These are phyloP conservation scores for Acmispon strigosus DNA, from an alignment of 306 rosid genomes.

Conservation along the genomic window DNA sequence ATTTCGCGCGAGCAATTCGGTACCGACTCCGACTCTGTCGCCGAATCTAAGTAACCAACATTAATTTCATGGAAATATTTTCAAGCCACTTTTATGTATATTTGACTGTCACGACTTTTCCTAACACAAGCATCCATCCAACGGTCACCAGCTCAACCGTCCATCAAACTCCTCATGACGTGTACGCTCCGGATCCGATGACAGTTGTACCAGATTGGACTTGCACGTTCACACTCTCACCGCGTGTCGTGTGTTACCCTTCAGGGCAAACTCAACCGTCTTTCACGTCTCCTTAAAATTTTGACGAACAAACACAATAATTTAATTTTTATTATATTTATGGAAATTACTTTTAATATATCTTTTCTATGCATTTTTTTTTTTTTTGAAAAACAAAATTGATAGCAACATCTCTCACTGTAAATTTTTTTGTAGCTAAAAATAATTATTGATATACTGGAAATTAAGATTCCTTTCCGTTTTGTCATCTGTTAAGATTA, in stretches of 20 bases:
- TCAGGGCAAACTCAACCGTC: background rate
- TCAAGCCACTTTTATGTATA: background rate
- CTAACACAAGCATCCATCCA: background rate
- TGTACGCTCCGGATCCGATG: constrained; percentile 4
- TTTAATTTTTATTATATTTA: background rate
- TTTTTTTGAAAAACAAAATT: too few species aligned
- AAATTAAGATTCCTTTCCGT: too few species aligned
- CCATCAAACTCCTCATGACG: background rate
- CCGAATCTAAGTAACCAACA: background rate
- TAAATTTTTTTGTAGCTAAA: too few species aligned
- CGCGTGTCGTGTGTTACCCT: constrained; percentile 16
- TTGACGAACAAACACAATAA: too few species aligned
- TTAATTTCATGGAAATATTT: background rate
- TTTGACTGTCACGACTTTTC: constrained; percentile 38
- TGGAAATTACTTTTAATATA: too few species aligned
- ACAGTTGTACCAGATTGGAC: constrained; percentile 27
- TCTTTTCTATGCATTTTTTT: too few species aligned
- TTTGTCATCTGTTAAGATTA: too few species aligned
- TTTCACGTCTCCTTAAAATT: background rate
- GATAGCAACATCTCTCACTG: too few species aligned
- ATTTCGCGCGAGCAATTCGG: background rate
- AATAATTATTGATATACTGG: too few species aligned
- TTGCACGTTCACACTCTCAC: background rate
- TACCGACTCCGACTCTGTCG: background rate
- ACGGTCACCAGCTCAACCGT: background rate